A percentile compares a stretch with the other conserved stretches of the same genome.
These are phyloP conservation scores for Zygosaccharomyces lentus DNA, from an alignment of 805 yeast species.

Conservation along the genomic window DNA sequence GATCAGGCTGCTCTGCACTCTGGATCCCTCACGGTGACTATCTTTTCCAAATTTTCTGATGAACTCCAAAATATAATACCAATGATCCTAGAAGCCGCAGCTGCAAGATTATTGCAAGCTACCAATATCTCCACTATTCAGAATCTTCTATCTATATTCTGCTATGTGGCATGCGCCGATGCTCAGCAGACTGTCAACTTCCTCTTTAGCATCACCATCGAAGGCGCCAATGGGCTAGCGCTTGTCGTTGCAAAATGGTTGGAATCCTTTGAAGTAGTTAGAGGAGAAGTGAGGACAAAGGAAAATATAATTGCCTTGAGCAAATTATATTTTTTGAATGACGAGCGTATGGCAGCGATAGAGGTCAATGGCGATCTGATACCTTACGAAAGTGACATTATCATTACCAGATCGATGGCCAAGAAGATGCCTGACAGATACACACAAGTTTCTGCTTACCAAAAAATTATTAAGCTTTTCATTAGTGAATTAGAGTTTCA, in stretches of 20 bases:
- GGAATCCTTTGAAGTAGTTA: conserved; percentile 68
- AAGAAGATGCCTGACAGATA: conserved; percentile 57
- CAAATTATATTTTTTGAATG: conserved; percentile 57
- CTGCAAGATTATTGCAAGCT: conserved; percentile 59
- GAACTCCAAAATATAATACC: conserved; percentile 38
- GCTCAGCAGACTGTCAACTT: conserved; percentile 62
- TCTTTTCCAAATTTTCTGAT: conserved; percentile 49
- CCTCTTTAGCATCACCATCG: conserved; percentile 41
- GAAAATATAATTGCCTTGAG: conserved; percentile 66
- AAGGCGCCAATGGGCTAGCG: conserved; percentile 43
- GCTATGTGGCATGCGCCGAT: conserved; percentile 60
- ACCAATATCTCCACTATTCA: conserved; percentile 70
- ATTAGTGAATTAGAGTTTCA: conserved; percentile 67
- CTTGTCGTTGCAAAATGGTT: conserved; percentile 77
- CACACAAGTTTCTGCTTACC: conserved; percentile 61
- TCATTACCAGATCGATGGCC: conserved; percentile 83
- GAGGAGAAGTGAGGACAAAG: conserved; percentile 71
- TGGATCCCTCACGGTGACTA: conserved; percentile 58
- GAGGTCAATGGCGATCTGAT: conserved; percentile 74
- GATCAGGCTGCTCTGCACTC: conserved; percentile 81
- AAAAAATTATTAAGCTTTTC: conserved; percentile 69
- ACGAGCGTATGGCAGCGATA: conserved; percentile 46
- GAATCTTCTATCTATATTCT: conserved; percentile 70
- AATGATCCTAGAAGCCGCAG: conserved; percentile 69
- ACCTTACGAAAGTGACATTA: conserved; percentile 55